A percentile compares a stretch with the other conserved stretches of the same genome.
These are phyloP conservation scores for Globisporangium okanoganense DNA, from an alignment of 352 stramenopile species.

Conservation along the genomic window DNA sequence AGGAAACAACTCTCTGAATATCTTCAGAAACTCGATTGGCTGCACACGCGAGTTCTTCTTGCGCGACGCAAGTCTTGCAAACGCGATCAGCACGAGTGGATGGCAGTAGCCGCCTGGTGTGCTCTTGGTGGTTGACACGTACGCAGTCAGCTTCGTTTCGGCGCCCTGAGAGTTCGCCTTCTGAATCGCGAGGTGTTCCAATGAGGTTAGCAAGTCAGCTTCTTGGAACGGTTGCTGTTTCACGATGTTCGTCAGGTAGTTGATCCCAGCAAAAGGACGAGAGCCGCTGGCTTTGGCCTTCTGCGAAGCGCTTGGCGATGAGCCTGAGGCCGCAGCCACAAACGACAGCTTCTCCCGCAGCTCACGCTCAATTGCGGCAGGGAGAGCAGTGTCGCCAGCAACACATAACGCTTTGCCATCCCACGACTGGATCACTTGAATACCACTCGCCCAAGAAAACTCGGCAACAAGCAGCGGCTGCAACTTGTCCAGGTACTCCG, in stretches of 20 bases:
- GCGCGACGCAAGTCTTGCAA: conserved; percentile 34
- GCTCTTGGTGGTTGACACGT: conserved; percentile 25
- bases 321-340: conserved; percentile 2
- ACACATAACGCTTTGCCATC: conserved; percentile 36
- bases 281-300: conserved; percentile 7
- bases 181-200: conserved; percentile 53
- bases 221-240: conserved; percentile 31
- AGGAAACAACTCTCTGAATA: conserved; percentile 55
- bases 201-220: conserved; percentile 39
- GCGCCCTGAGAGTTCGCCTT: conserved; percentile 32
- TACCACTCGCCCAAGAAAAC: conserved; percentile 19
- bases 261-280: conserved; percentile 51
- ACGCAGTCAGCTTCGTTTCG: conserved; percentile 28
- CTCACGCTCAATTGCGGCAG: conserved; percentile 33
- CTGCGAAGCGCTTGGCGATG: background rate
- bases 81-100: conserved; percentile 50
- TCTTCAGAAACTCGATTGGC: conserved; percentile 30
- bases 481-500: conserved; percentile 22
- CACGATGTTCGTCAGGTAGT: conserved; percentile 34
- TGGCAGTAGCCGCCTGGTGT: conserved; percentile 23
- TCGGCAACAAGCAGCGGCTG: conserved; percentile 24
- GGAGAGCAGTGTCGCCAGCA: conserved; percentile 22
- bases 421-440: conserved; percentile 43
- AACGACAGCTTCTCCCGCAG: conserved; percentile 45
- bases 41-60: conserved; percentile 12